Conservation (phyloP, 768 basidiomycete genomes). For the Auricularia cornea region DNA sequence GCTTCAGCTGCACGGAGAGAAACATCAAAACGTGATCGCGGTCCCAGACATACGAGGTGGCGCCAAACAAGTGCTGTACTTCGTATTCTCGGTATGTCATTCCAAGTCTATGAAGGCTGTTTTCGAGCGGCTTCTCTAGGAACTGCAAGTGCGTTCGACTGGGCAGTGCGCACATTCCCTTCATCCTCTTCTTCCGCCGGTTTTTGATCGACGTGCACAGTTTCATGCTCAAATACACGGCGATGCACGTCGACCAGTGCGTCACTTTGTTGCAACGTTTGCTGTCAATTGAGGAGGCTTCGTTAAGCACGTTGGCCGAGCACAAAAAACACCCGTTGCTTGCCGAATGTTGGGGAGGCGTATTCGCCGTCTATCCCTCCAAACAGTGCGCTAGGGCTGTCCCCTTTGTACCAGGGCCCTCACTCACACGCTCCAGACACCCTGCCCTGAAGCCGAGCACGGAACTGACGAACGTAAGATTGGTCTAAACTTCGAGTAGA, state of each 20-base stretch:
- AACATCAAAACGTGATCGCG: background rate
- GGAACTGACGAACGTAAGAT: background rate
- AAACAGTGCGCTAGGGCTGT: slow-evolving; percentile 33
- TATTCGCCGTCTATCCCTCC: slow-evolving; percentile 59
- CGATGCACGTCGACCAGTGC: background rate
- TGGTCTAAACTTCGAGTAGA: too few species aligned
- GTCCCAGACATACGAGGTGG: background rate
- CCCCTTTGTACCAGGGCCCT: background rate
- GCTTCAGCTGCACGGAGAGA: background rate
- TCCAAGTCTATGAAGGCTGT: background rate
- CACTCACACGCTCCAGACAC: background rate
- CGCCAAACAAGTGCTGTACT: background rate
- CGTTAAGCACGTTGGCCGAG: slow-evolving; percentile 10
- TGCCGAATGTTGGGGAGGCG: slow-evolving; percentile 57
- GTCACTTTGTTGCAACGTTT: too few species aligned
- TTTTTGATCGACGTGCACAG: background rate
- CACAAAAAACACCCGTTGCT: slow-evolving; percentile 33
- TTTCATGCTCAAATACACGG: background rate
- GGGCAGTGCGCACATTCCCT: background rate
- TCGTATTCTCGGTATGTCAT: background rate
- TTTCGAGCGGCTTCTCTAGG: background rate
- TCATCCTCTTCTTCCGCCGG: background rate
- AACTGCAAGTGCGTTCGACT: background rate
- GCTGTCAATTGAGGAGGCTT: background rate
- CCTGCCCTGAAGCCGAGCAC: background rate